These are phyloP conservation scores for Piper betle DNA, from an alignment of 164 flowering plant species.

Conservation along the genomic window DNA sequence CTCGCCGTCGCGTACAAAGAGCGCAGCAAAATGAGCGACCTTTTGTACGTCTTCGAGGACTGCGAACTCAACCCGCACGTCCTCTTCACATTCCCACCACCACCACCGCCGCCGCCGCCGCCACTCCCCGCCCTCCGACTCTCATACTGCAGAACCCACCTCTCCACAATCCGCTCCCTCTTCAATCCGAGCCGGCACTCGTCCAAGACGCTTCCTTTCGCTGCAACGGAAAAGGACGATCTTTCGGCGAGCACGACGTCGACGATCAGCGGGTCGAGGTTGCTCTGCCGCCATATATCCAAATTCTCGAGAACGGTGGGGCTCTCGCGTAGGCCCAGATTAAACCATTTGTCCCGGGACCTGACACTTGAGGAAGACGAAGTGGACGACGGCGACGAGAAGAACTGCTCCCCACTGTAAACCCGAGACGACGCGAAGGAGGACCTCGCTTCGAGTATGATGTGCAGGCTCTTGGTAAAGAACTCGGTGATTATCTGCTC, in stretches of 20 bases:
- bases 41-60: conserved; percentile 37
- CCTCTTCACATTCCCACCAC: conserved; percentile 31
- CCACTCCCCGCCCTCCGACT: conserved; percentile 19
- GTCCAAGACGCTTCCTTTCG: conserved; percentile 27
- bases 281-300: conserved; percentile 70
- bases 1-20: conserved; percentile 65
- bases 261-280: conserved; percentile 62
- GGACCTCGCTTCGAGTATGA: conserved; percentile 67
- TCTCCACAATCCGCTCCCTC: conserved; percentile 69
- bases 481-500: conserved; percentile 81
- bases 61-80: conserved; percentile 26
- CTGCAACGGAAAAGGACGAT: conserved; percentile 17
- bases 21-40: conserved; percentile 56
- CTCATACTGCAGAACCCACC: conserved; percentile 87
- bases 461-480: conserved; percentile 67
- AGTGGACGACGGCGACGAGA: conserved; percentile 68
- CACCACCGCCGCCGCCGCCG: conserved; percentile 15
- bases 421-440: conserved; percentile 58
- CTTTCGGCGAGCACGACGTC: conserved; percentile 61
- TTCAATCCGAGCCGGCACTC: conserved; percentile 24
- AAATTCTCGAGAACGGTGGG: conserved; percentile 68
- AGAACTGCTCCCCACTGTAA: conserved; percentile 55
- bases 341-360: conserved; percentile 87
- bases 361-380: conserved; percentile 67
- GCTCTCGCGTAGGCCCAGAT: conserved; percentile 74